A percentile compares a stretch with the other conserved stretches of the same genome.
Evolutionary conservation across 1,284 basidiomycete species (phyloP).

Genomic region (Cryptococcus amylolentus): DNA sequence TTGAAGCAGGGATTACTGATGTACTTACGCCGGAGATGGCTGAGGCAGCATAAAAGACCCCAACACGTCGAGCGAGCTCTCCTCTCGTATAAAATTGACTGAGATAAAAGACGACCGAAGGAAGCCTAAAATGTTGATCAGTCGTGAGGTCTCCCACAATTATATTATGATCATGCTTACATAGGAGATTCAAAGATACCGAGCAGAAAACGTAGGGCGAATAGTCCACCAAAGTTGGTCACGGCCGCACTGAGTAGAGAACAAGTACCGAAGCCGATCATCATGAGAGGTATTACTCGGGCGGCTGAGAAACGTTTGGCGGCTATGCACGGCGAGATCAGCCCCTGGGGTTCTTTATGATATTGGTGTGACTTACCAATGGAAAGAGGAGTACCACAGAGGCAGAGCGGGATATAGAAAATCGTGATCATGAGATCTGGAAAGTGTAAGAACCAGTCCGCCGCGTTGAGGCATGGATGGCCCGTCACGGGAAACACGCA

Average conservation of each 20-base stretch:
- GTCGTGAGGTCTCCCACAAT: neutral
- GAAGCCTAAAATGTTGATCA: neutral
- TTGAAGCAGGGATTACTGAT: neutral
- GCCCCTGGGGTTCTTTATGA: neutral
- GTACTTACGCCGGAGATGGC: conserved; percentile 48
- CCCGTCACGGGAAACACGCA: neutral
- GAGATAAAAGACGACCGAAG: conserved; percentile 51
- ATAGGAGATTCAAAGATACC: conserved; percentile 19
- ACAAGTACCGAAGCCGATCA: conserved; percentile 53
- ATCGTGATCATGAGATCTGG: conserved; percentile 21
- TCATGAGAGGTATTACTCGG: conserved; percentile 54
- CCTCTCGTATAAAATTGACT: conserved; percentile 56
- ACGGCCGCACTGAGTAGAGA: conserved; percentile 18
- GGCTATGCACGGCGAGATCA: conserved; percentile 19
- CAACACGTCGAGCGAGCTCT: conserved; percentile 56
- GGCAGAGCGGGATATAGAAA: conserved; percentile 19
- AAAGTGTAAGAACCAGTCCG: neutral
- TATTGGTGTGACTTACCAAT: conserved; percentile 24
- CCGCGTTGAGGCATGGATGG: neutral
- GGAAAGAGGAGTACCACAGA: conserved; percentile 55
- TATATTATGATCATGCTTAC: neutral
- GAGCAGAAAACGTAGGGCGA: conserved; percentile 12
- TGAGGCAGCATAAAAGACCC: conserved; percentile 54
- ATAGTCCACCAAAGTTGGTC: conserved; percentile 21
- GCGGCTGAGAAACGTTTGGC: conserved; percentile 56